Percentiles rank a stretch among this genome's conserved stretches.
Evolutionary conservation across 164 flowering plant genomes (phyloP).

Genomic region (Cinnamomum micranthum): DNA sequence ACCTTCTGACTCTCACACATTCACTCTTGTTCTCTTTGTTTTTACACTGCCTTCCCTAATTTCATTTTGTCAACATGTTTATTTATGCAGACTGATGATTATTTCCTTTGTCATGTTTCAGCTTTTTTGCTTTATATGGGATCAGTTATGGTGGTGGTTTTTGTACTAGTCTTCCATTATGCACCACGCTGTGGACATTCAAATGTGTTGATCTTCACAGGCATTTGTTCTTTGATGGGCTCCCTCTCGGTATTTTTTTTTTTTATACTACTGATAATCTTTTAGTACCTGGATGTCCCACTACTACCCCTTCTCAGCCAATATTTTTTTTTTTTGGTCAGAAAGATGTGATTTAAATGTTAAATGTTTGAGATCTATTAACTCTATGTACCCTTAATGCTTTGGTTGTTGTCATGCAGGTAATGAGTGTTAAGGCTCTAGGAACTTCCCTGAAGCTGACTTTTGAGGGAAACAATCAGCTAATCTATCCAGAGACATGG

Average conservation of each 20-base stretch:
- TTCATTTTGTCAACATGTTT: background rate
- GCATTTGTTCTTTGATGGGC: slow-evolving; percentile 89
- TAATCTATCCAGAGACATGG: slow-evolving; percentile 81
- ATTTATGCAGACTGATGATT: background rate
- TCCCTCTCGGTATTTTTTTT: slow-evolving; percentile 73
- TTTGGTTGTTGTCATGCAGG: slow-evolving; percentile 37
- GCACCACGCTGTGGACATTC: slow-evolving; percentile 63
- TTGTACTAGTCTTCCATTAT: slow-evolving; percentile 61
- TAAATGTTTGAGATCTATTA: background rate
- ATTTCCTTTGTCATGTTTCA: slow-evolving; percentile 26
- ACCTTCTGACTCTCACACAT: background rate
- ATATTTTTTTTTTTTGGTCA: background rate
- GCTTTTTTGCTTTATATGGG: slow-evolving; percentile 77
- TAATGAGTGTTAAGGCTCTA: slow-evolving; percentile 92
- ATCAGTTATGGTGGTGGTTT: slow-evolving; percentile 60
- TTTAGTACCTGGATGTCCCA: background rate
- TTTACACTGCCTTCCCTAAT: background rate
- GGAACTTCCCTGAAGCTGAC: slow-evolving; percentile 82
- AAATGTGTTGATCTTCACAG: slow-evolving; percentile 69
- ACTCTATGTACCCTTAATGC: background rate
- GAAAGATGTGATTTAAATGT: background rate
- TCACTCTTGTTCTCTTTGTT: slow-evolving; percentile 2
- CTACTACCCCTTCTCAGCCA: background rate
- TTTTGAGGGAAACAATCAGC: slow-evolving; percentile 70
- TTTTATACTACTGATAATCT: background rate